Evolutionary conservation across 768 basidiomycete genomes (phyloP).

Genomic region (Russula griseocarnosa): DNA sequence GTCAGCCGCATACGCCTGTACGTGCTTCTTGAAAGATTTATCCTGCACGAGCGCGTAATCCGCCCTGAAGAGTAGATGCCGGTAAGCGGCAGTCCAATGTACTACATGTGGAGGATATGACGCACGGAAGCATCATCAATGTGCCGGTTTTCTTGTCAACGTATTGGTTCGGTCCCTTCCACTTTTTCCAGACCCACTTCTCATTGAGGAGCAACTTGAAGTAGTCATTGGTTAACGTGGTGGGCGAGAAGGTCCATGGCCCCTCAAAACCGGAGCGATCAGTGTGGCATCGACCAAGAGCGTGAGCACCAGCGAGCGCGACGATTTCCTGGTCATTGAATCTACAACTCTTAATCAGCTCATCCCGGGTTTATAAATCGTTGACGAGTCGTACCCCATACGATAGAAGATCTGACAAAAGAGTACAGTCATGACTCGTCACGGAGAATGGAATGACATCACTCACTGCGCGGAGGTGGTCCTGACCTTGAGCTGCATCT

Average conservation of each 20-base stretch:
- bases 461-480: slow-evolving; percentile 77
- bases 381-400: slow-evolving; percentile 55
- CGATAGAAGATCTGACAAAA: slow-evolving; percentile 71
- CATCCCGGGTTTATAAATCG: background rate
- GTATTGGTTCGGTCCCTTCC: slow-evolving; percentile 89
- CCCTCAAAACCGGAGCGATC: slow-evolving; percentile 80
- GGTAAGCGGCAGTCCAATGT: background rate
- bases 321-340: slow-evolving; percentile 99
- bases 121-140: slow-evolving; percentile 95
- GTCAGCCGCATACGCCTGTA: slow-evolving; percentile 82
- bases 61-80: slow-evolving; percentile 44
- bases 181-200: slow-evolving; percentile 95
- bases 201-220: slow-evolving; percentile 83
- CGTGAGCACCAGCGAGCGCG: slow-evolving; percentile 90
- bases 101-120: slow-evolving; percentile 25
- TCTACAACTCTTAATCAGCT: slow-evolving; percentile 31
- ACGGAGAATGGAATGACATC: background rate
- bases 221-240: slow-evolving; percentile 81
- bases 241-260: slow-evolving; percentile 95
- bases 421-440: background rate
- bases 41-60: slow-evolving; percentile 88
- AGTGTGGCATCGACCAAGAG: slow-evolving; percentile 90
- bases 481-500: slow-evolving; percentile 76
- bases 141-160: slow-evolving; percentile 85
- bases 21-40: slow-evolving; percentile 87